Conservation (phyloP, 2,329 filamentous ascomycete genomes). For the Furcasterigmium sp. region DNA sequence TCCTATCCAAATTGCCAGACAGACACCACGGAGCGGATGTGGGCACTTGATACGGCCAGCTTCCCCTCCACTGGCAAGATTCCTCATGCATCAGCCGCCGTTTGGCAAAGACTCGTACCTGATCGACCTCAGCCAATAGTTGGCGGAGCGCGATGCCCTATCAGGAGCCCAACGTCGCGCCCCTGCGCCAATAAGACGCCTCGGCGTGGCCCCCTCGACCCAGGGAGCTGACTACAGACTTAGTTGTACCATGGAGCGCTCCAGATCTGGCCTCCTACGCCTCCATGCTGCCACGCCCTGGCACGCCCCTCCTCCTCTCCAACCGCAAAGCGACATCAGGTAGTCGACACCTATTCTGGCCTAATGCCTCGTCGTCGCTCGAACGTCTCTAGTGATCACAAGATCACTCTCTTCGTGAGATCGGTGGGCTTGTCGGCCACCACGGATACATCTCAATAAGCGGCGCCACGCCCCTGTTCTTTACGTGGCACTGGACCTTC, state of each 20-base stretch:
- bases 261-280: not conserved
- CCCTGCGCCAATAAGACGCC: not conserved
- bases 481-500: too few relatives aligned
- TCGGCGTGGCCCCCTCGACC: not conserved
- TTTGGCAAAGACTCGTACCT: conserved; percentile 1
- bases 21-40: not conserved
- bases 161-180: not conserved
- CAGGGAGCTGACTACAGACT: too few relatives aligned
- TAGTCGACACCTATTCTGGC: not conserved
- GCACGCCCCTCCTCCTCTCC: not conserved
- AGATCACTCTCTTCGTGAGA: not conserved
- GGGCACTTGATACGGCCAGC: not conserved
- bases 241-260: too few relatives aligned
- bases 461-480: too few relatives aligned
- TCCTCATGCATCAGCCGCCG: not conserved
- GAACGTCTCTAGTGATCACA: not conserved
- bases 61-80: too few relatives aligned
- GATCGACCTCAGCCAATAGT: not conserved
- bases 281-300: not conserved
- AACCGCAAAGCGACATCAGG: not conserved
- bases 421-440: too few relatives aligned
- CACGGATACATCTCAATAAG: too few relatives aligned
- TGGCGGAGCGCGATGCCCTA: not conserved
- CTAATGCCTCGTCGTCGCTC: not conserved
- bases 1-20: not conserved